Base-by-base conservation (phyloP, 345 rosid species). In the Clarkia xantiana region DNA sequence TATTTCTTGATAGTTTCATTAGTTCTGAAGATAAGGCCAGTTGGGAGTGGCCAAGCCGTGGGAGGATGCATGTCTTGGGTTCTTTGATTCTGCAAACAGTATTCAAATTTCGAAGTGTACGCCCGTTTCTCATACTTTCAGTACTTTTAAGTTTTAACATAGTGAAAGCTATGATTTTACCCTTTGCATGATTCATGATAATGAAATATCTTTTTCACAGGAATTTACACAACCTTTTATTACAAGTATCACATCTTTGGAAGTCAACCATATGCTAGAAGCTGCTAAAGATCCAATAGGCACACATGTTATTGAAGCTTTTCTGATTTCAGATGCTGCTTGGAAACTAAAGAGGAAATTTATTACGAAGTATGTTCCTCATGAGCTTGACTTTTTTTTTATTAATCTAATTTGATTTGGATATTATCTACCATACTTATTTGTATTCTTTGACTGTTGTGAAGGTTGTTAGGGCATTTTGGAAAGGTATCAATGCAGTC, bases 271-370 rank as follows among this genome's bases (percentile, higher is more conserved):
- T 59, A 72, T 75, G 58, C 50, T 76, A 54, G 82, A 80, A 71
- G 63, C 77, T n/a, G 83, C 82, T 54, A 82, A 76, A 69, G 90
- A 91, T 69, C 62, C 76, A 23, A 77, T 78, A 13, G 96, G 98
- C 52, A 85, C 93, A n/a, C 84, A 75, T 49, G 90, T 73, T 42
- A 75, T 91, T 42, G 98, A 91, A 72, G 87, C 87, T 34, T 86
- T 79, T 75, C 85, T 86, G 54, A 70, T 59, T 61, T 79, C 94
- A 49, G 65, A 72, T 58, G 83, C 81, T 65, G 76, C 94, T 55
- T 67, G 58, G 12, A 91, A 91, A 48, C 86, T 71, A 63, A 91
- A 86, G 61, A 79, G 75, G 46, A 74, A 78, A 71, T 56, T 86
- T 55, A 72, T 86, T 44, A 60, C 59, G 47, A 91, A 84, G 94